Evolutionary conservation across 1,284 basidiomycete genomes (phyloP).

Genomic region (Apiotrichum laibachii): DNA sequence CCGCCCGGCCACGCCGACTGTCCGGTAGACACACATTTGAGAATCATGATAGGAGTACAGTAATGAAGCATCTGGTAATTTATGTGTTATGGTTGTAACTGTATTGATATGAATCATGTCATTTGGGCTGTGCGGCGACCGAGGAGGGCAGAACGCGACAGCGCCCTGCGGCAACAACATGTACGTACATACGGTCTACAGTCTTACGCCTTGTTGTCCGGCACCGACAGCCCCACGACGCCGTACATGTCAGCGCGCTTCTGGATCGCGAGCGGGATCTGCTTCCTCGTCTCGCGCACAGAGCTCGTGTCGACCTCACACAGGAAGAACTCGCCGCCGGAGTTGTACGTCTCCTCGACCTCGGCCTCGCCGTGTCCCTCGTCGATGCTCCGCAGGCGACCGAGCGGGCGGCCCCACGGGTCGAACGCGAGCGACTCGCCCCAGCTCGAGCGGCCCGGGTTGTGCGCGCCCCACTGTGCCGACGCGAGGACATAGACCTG

Average conservation of each 20-base stretch:
- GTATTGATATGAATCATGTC: too few species aligned
- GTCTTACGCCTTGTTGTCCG: background rate
- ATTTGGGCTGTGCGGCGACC: too few species aligned
- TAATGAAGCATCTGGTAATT: too few species aligned
- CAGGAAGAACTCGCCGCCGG: constrained; percentile 39
- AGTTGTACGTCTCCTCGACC: constrained; percentile 25
- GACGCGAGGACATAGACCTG: constrained; percentile 48
- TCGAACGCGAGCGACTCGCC: constrained; percentile 45
- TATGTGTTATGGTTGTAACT: too few species aligned
- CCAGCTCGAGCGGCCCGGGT: constrained; percentile 34
- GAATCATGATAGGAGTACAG: too few species aligned
- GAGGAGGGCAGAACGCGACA: too few species aligned
- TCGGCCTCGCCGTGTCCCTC: constrained; percentile 21
- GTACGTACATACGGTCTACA: too few species aligned
- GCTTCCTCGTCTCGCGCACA: constrained; percentile 30
- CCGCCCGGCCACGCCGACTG: background rate
- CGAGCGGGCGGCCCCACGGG: constrained; percentile 39
- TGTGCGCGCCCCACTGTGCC: constrained; percentile 44
- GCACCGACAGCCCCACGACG: constrained; percentile 22
- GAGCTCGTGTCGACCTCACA: constrained; percentile 28
- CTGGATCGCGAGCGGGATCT: constrained; percentile 45
- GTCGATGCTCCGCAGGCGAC: constrained; percentile 37
- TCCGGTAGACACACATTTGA: too few species aligned
- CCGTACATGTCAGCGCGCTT: constrained; percentile 40
- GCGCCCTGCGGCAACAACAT: background rate